Base-by-base conservation (phyloP, 192 early-diverging fungal species). In the Backusella macrospora region DNA sequence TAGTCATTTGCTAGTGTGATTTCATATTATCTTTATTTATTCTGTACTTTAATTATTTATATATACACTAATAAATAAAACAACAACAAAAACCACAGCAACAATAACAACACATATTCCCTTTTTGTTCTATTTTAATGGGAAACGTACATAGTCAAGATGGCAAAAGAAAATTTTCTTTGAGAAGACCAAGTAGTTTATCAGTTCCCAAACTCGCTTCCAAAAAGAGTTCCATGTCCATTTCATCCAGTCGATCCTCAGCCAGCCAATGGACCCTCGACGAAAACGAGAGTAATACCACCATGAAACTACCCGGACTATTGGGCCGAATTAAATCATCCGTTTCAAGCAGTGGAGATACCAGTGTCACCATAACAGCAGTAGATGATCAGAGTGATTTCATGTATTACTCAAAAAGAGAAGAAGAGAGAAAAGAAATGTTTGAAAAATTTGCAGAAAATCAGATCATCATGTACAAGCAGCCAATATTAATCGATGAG, bases 331-430 rank as follows among this genome's bases (percentile, higher is more conserved):
- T 59, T 23, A 59, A 59, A 26, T 10, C 29, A 34, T 34, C 29
- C 0, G 29, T 2, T 34, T 2, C 29, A 34, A 34, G 2, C 29
- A 34, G 12, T 23, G 21, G 52, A 23, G 10, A 23, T 59, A 59
- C 21, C 26, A 59, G 18, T 21, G 13, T 26, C 13, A 34, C 2
- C 0, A 34, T 34, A 34, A 34, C 0, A 34, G 2, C 29, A 34
- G 2, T 2, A 34, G 52, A 59, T 9, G 52, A 59, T 21, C 52
- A 59, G 26, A 59, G 52, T 59, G 52, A 59, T 59, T 23, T 59
- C 52, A 12, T 23, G 8, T 59, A 59, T 59, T 59, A 59, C 52
- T 59, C 52, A 59, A 59, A 59, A 59, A 59, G 52, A 59, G 52
- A 59, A 21, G 52, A 59, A 10, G 52, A 59, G 21, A 59, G 52